Base-by-base conservation (phyloP, 1,284 basidiomycete species). In the Austropuccinia psidii region DNA sequence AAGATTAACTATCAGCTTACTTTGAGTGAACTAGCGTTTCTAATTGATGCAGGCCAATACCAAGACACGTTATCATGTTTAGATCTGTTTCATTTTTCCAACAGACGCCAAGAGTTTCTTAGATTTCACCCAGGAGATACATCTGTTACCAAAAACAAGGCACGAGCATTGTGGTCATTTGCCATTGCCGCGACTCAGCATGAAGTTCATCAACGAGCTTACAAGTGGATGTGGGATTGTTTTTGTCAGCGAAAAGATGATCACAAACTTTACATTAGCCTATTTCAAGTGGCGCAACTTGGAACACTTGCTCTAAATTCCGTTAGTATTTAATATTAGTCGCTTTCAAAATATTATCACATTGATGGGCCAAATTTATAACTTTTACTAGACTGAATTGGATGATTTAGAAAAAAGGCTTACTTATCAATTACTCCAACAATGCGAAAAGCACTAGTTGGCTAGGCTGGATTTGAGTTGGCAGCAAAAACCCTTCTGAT, bases 31-130 rank as follows among this genome's bases (percentile, higher is more conserved):
- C 93, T 99, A 69, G 94, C 91, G 6, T 88, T 99, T 73, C 86
- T 90, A 13, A 83, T 99, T 73, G 95, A 99, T 80, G 88, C 93
- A 77, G 87, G 94, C 77, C 97, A 99, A 82, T 99, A 98, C 80
- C 87, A 93, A 57, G 93, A 98, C 81, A 88, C 87, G 15, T 91
- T 99, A 76, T 95, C 91, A 24, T 86, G 98, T 66, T 84, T 94
- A 75, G 95, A 99, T 80, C 92, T 98, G 85, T 98, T 97, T 82
- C 95, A 98, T 80, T 90, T 98, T 76, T 98, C 95, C 82, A 86
- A 89, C 58, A 88, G 96, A 68, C 91, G 91, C 77, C 89, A 90
- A 75, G 90, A 93, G 84, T 96, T 96, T 82, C 88, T 87, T 76
- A 88, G 87, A 80, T 80, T 77, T 74, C 76, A 77, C 15, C 90